phyloP scores from a whole-genome alignment of 192 early-diverging fungal species.

The Backusella mclennaniae region DNA sequence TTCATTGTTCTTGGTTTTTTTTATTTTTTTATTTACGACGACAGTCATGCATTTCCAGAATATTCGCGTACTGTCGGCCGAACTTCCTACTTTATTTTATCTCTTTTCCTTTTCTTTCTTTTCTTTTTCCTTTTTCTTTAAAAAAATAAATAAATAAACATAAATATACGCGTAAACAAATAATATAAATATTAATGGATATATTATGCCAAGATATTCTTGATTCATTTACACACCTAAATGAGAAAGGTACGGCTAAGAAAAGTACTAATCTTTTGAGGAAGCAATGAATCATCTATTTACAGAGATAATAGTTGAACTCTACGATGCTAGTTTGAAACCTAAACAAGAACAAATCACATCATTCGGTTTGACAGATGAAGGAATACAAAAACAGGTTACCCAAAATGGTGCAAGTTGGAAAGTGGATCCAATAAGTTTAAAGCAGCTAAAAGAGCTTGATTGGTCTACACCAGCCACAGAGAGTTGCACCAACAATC shows the following conservation, averaged over 20 bases:
- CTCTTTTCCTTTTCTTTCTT: not conserved
- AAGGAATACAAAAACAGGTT: not conserved
- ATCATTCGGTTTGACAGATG: constrained; percentile 7
- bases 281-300: not conserved
- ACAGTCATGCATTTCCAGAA: not conserved
- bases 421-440: not conserved
- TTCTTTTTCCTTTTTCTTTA: not conserved
- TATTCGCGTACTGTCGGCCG: not conserved
- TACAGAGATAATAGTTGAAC: not conserved
- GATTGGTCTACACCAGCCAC: constrained; percentile 6
- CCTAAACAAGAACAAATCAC: not conserved
- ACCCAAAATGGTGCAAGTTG: not conserved
- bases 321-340: not conserved
- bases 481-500: not conserved
- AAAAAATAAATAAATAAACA: not conserved
- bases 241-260: not conserved
- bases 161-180: not conserved
- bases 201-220: not conserved
- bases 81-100: not conserved
- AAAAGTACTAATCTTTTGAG: not conserved
- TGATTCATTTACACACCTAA: not conserved
- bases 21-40: no score
- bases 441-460: not conserved
- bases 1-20: not conserved
- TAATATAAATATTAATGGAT: not conserved